A percentile compares a stretch with the other conserved stretches of the same genome.
These are phyloP conservation scores for Juglanconis sp. DNA, from an alignment of 2,329 filamentous ascomycete species.

Conservation along the genomic window DNA sequence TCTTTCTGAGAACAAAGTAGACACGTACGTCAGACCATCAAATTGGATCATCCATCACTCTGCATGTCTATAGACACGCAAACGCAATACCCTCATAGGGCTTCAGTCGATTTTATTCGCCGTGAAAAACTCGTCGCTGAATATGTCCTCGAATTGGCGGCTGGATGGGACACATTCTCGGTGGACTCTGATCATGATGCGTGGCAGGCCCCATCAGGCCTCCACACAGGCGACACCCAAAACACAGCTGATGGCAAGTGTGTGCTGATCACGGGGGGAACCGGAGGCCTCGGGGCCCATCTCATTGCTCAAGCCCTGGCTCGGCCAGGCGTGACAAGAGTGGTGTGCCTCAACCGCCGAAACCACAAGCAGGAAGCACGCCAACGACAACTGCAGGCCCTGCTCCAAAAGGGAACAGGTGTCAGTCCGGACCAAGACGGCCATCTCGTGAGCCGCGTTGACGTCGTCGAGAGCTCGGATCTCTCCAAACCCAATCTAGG, in stretches of 20 bases:
- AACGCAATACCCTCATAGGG: background rate
- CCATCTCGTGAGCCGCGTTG: slow-evolving; percentile 20
- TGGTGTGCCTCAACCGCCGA: slow-evolving; percentile 46
- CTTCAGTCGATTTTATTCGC: background rate
- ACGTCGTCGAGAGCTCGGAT: slow-evolving; percentile 37
- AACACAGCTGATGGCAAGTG: background rate
- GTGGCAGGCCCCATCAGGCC: background rate
- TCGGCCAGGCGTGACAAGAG: slow-evolving; percentile 24
- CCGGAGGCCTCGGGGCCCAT: slow-evolving; percentile 37
- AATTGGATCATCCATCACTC: background rate
- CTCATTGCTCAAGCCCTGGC: slow-evolving; percentile 29
- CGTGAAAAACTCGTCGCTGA: background rate
- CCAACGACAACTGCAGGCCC: slow-evolving; percentile 30
- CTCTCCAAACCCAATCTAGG: slow-evolving; percentile 40
- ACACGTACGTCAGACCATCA: no score
- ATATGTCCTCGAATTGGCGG: background rate
- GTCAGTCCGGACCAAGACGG: slow-evolving; percentile 28
- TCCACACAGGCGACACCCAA: background rate
- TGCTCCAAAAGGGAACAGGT: slow-evolving; percentile 12
- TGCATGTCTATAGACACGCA: background rate
- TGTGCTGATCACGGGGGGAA: slow-evolving; percentile 37
- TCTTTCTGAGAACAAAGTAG: no score
- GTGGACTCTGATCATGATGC: background rate
- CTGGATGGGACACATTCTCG: slow-evolving; percentile 10
- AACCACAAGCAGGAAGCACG: slow-evolving; percentile 24